These are phyloP conservation scores for Xylaria cubensis DNA, from an alignment of 495 filamentous ascomycete species.

Conservation along the genomic window DNA sequence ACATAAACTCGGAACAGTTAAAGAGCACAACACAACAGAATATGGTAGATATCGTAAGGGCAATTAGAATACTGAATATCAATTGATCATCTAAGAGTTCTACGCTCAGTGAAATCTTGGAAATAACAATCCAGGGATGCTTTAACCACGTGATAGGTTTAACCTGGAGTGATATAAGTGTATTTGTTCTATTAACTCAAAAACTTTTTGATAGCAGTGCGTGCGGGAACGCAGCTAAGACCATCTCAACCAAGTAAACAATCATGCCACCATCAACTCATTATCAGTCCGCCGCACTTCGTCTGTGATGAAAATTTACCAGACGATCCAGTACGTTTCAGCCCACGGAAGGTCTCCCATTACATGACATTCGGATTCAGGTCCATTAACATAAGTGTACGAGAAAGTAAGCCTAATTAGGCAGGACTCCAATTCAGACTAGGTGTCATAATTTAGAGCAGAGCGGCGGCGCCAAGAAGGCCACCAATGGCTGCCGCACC, in stretches of 20 bases:
- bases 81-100: too few species aligned
- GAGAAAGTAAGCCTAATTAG: neutral
- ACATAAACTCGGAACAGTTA: too few species aligned
- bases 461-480: constrained; percentile 10
- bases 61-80: too few species aligned
- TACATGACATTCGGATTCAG: neutral
- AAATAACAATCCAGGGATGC: too few species aligned
- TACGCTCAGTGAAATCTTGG: too few species aligned
- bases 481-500: constrained; percentile 8
- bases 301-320: neutral
- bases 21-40: too few species aligned
- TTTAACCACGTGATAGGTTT: neutral
- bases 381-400: neutral
- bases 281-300: neutral
- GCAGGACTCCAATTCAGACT: neutral
- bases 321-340: neutral
- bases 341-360: neutral
- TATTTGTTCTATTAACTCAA: neutral
- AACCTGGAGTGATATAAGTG: neutral
- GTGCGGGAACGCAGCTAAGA: neutral
- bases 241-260: neutral
- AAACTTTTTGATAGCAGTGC: neutral
- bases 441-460: neutral
- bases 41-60: too few species aligned
- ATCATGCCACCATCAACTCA: neutral